Percentiles rank a stretch among this genome's conserved stretches.
These are phyloP conservation scores for Verticillium alfalfae DNA, from an alignment of 2,329 filamentous ascomycete species.

Conservation along the genomic window DNA sequence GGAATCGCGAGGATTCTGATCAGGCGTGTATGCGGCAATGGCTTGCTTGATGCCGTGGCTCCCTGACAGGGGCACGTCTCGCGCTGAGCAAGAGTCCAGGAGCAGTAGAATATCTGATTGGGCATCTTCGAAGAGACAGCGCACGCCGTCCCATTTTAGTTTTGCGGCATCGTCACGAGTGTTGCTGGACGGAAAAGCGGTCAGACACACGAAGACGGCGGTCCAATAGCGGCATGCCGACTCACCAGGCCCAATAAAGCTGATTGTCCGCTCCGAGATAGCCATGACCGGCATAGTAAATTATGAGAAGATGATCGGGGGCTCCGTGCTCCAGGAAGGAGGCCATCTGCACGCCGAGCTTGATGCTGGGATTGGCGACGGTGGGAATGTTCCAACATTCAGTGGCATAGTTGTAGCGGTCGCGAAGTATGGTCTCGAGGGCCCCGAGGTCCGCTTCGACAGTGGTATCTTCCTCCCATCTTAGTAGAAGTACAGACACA, in stretches of 20 bases:
- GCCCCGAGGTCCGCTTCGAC: conserved; percentile 47
- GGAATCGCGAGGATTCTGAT: conserved; percentile 39
- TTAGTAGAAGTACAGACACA: conserved; percentile 54
- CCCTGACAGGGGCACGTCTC: conserved; percentile 42
- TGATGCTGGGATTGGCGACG: conserved; percentile 52
- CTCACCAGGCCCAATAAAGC: conserved; percentile 63
- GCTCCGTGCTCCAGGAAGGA: conserved; percentile 53
- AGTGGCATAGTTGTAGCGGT: conserved; percentile 56
- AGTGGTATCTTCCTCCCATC: conserved; percentile 56
- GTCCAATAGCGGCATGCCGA: conserved; percentile 11
- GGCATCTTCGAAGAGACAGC: conserved; percentile 56
- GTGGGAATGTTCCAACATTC: conserved; percentile 58
- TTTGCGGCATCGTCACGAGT: conserved; percentile 51
- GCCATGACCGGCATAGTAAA: conserved; percentile 60
- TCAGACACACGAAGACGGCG: conserved; percentile 23
- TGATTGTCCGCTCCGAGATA: conserved; percentile 54
- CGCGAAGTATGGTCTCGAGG: conserved; percentile 52
- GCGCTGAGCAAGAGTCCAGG: conserved; percentile 55
- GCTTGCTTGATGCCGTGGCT: conserved; percentile 56
- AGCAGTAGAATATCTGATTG: conserved; percentile 58
- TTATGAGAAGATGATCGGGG: conserved; percentile 55
- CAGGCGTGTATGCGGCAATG: conserved; percentile 53
- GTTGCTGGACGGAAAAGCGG: conserved; percentile 37
- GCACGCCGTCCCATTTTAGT: conserved; percentile 59
- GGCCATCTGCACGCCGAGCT: conserved; percentile 55